These are phyloP conservation scores for Aspergillus biplanus DNA, from an alignment of 495 filamentous ascomycete genomes.

Conservation along the genomic window DNA sequence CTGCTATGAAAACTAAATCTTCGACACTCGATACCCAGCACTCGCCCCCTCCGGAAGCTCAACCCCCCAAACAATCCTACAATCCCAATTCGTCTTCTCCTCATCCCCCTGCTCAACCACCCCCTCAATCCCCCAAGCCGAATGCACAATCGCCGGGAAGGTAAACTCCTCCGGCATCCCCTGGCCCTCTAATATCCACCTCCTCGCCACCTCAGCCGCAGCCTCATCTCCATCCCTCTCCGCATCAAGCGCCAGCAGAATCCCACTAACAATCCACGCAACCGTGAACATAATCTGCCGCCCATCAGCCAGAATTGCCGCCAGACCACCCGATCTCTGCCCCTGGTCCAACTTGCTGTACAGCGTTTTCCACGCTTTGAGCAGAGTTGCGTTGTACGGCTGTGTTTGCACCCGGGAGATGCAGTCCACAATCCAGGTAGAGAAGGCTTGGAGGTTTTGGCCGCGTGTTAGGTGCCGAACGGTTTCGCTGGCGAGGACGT, in stretches of 20 bases:
- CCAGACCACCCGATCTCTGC: not conserved
- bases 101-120: not conserved
- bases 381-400: not conserved
- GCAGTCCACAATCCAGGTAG: not conserved
- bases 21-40: constrained; percentile 2
- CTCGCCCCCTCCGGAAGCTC: not conserved
- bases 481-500: constrained; percentile 66
- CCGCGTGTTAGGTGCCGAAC: constrained; percentile 35
- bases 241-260: not conserved
- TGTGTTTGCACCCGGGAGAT: not conserved
- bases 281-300: not conserved
- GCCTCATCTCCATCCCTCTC: not conserved
- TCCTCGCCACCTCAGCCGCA: not conserved
- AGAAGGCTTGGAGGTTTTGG: not conserved
- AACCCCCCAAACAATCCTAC: not conserved
- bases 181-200: not conserved
- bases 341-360: not conserved
- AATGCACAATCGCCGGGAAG: not conserved
- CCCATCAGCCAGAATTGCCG: not conserved
- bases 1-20: not conserved
- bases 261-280: not conserved
- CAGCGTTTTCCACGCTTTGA: not conserved
- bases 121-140: not conserved
- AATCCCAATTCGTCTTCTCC: not conserved
- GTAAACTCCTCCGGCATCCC: not conserved